Evolutionary conservation across 202 grass and related monocot species (phyloP).

Genomic region (Hordeum pubiflorum): DNA sequence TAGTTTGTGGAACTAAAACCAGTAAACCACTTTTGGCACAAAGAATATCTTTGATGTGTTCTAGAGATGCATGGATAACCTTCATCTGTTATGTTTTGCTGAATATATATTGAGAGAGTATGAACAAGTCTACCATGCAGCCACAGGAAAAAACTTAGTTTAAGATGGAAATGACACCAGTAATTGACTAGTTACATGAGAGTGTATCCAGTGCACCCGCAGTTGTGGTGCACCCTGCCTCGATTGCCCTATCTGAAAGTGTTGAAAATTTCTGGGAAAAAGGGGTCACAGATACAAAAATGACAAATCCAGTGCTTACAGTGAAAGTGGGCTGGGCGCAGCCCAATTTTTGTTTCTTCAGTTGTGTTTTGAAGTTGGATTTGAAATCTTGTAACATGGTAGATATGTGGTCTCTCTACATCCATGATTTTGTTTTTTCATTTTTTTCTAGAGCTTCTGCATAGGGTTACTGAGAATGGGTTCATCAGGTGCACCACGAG

Average conservation of each 20-base stretch:
- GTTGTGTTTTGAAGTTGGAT: not conserved
- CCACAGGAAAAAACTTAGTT: not conserved
- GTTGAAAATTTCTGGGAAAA: too few species aligned
- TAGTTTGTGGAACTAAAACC: not conserved
- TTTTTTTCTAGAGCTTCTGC: not conserved
- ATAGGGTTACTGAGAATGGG: not conserved
- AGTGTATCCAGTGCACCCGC: not conserved
- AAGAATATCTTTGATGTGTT: not conserved
- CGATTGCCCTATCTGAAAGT: not conserved
- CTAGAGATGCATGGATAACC: not conserved
- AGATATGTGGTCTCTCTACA: not conserved
- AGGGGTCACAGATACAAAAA: not conserved
- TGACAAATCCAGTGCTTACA: not conserved
- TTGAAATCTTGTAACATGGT: not conserved
- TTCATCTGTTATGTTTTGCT: constrained; percentile 3
- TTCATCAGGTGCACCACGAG: not conserved
- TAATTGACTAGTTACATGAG: not conserved
- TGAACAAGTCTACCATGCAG: not conserved
- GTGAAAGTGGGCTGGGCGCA: not conserved
- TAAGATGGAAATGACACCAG: not conserved
- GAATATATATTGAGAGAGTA: not conserved
- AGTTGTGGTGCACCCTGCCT: not conserved
- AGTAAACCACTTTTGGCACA: not conserved
- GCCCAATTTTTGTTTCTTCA: not conserved
- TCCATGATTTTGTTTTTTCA: not conserved